Base-by-base conservation (phyloP, 2,329 filamentous ascomycete species). In the Fusarium sp. region DNA sequence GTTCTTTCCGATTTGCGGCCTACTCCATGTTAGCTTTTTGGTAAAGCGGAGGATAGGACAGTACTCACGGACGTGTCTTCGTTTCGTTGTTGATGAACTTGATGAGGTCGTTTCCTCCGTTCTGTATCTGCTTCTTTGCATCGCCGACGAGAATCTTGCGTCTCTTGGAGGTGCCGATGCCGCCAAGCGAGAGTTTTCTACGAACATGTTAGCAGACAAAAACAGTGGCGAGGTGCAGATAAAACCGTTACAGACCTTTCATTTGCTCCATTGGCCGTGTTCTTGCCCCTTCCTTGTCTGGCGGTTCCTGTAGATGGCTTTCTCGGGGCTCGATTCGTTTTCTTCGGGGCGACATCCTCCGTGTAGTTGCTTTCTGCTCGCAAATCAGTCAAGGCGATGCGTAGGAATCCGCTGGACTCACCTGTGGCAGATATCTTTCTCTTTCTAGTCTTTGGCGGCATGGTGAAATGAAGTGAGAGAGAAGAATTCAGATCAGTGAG, bases 391-490 rank as follows among this genome's bases (percentile, higher is more conserved):
- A n/a, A 11, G 34, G 29, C 13, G 14, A 31, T n/a, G 14, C 8
- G 16, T 10, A 7, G 10, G 18, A 14, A 18, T 14, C n/a, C 8
- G 50, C 20, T 2, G 6, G 11, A 35, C 72, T 54, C 57, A 78
- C 80, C 78, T 7, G 67, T 73, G 18, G 58, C 63, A 8, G 75
- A 73, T 8, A 42, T 50, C 31, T 75, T 81, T 65, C 78, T 77
- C 47, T 80, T 81, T n/a, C 77, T 68, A 13, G 75, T 75, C 57
- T 57, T 67, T 16, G 77, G 75, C 6, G 80, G 73, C 81, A 82
- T 82, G 29, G 4, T 56, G 4, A 56, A 9, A 6, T 56, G 4
- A 59, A 9, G 29, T 20, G 14, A 18, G 18, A 18, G 18, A 16
- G 9, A 16, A 18, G n/a, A 37, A 40, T 9, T 6, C 35, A n/a